phyloP scores from a whole-genome alignment of 371 early-diverging fungal species.

The Entomophthora muscae region DNA sequence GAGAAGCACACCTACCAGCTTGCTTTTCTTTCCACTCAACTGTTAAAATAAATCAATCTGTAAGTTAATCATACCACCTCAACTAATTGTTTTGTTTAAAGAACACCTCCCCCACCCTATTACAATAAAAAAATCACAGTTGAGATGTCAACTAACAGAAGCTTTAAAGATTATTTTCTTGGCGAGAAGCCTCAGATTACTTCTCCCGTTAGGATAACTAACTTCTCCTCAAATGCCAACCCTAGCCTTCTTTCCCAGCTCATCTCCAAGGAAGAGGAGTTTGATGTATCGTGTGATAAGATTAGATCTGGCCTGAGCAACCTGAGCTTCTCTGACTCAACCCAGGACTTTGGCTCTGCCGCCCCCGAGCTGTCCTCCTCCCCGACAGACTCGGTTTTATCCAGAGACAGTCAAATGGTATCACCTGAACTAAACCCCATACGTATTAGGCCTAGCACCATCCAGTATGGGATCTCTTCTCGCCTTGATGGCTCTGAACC shows the following conservation, averaged over 20 bases:
- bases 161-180: background rate
- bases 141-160: background rate
- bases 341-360: background rate
- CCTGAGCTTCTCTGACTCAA: background rate
- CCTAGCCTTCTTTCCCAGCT: background rate
- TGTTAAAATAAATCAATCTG: too few species aligned
- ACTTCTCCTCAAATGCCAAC: background rate
- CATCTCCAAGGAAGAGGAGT: background rate
- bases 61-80: too few species aligned
- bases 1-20: too few species aligned
- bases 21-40: too few species aligned
- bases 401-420: background rate
- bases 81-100: too few species aligned
- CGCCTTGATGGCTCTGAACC: background rate
- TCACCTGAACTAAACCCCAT: too few species aligned
- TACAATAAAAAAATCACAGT: too few species aligned
- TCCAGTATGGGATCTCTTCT: background rate
- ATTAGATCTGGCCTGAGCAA: background rate
- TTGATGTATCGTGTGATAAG: background rate
- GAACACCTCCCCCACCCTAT: too few species aligned
- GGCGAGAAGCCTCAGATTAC: background rate
- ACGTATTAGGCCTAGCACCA: background rate
- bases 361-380: constrained; percentile 4
- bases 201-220: background rate
- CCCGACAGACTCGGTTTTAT: constrained; percentile 2